phyloP scores from a whole-genome alignment of 2,329 filamentous ascomycete genomes.

The Alternaria alternata region DNA sequence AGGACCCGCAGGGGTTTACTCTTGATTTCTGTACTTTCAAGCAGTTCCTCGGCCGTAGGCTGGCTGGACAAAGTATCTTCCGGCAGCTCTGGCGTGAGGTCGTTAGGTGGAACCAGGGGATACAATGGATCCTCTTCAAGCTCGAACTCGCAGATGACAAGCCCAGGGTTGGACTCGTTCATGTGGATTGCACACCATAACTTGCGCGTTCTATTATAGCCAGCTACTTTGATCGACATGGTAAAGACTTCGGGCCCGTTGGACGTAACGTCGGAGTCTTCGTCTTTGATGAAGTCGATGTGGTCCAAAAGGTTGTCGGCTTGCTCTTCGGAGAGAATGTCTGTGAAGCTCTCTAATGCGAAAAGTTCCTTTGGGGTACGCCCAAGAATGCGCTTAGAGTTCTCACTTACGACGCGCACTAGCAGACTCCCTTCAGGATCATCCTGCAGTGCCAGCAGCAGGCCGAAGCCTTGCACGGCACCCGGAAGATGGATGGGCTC shows the following conservation, averaged over 20 bases:
- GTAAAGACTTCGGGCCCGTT: slow-evolving; percentile 90
- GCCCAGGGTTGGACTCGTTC: slow-evolving; percentile 67
- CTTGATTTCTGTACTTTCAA: slow-evolving; percentile 76
- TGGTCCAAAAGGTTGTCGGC: slow-evolving; percentile 85
- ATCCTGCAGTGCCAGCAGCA: slow-evolving; percentile 77
- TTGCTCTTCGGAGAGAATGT: slow-evolving; percentile 84
- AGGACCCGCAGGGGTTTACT: slow-evolving; percentile 82
- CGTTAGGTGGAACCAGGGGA: slow-evolving; percentile 69
- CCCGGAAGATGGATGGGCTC: slow-evolving; percentile 90
- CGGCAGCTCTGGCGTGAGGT: slow-evolving; percentile 68
- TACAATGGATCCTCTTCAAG: slow-evolving; percentile 76
- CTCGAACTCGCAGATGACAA: slow-evolving; percentile 90
- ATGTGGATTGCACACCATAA: slow-evolving; percentile 90
- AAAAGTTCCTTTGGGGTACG: slow-evolving; percentile 82
- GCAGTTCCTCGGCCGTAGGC: slow-evolving; percentile 76
- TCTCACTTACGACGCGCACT: slow-evolving; percentile 82
- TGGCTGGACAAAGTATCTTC: slow-evolving; percentile 77
- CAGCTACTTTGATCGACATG: slow-evolving; percentile 70
- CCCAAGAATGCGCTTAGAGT: slow-evolving; percentile 76
- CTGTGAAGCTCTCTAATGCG: slow-evolving; percentile 75
- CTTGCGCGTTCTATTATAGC: slow-evolving; percentile 65
- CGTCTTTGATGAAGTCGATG: slow-evolving; percentile 85
- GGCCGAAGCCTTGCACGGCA: slow-evolving; percentile 80
- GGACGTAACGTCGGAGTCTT: slow-evolving; percentile 74
- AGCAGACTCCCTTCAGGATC: slow-evolving; percentile 70